phyloP scores from a whole-genome alignment of 2,329 filamentous ascomycete species.

The Penicillium hordei region DNA sequence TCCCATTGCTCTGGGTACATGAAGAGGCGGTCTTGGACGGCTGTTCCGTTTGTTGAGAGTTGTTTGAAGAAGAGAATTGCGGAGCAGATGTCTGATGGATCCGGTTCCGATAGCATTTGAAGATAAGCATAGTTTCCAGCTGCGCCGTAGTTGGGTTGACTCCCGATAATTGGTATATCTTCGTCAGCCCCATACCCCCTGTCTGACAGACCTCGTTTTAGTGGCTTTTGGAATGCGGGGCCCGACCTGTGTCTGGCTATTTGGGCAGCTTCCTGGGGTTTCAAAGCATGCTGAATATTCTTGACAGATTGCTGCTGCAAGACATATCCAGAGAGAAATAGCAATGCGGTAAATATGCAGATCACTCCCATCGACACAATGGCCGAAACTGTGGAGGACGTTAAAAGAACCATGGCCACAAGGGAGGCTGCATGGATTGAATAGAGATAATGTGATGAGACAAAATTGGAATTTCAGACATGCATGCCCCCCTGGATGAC shows the following conservation, averaged over 20 bases:
- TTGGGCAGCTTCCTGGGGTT: constrained; percentile 19
- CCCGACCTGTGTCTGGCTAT: constrained; percentile 12
- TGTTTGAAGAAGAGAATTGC: constrained; percentile 46
- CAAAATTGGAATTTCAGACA: constrained; percentile 16
- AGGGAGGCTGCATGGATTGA: constrained; percentile 17
- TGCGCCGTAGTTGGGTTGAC: constrained; percentile 5
- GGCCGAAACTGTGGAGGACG: constrained; percentile 46
- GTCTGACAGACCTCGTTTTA: constrained; percentile 21
- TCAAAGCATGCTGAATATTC: constrained; percentile 71
- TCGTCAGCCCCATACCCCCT: constrained; percentile 10
- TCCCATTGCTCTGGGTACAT: constrained; percentile 51
- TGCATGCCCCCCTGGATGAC: constrained; percentile 4
- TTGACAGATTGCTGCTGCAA: constrained; percentile 83
- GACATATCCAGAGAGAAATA: constrained; percentile 85
- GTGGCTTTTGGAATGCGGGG: constrained; percentile 25
- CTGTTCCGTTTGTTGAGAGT: constrained; percentile 36
- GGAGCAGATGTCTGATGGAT: constrained; percentile 48
- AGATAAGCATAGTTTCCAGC: constrained; percentile 43
- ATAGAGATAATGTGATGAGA: constrained; percentile 7
- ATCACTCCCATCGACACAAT: constrained; percentile 54
- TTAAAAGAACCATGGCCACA: constrained; percentile 47
- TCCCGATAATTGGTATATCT: constrained; percentile 13
- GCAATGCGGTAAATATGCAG: constrained; percentile 71
- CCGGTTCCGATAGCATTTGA: constrained; percentile 45
- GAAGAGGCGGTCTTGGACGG: constrained; percentile 44